These are phyloP conservation scores for Lanzia echinophila DNA, from an alignment of 2,329 filamentous ascomycete genomes.

Conservation along the genomic window DNA sequence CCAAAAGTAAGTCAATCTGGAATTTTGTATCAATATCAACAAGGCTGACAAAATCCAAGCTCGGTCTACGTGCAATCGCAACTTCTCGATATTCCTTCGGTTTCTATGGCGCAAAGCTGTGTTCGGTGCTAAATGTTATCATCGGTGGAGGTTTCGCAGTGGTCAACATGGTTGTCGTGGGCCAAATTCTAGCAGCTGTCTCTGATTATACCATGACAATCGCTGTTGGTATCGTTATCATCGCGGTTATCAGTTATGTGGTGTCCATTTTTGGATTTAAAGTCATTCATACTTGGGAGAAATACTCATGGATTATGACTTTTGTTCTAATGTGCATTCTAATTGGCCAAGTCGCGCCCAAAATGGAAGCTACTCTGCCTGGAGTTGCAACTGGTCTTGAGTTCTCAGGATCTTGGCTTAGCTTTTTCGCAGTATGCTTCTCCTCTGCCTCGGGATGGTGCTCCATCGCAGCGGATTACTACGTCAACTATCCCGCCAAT, in stretches of 20 bases:
- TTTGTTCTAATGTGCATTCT: slow-evolving; percentile 42
- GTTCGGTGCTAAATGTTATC: slow-evolving; percentile 40
- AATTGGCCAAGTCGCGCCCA: slow-evolving; percentile 39
- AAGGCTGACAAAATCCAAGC: slow-evolving; percentile 13
- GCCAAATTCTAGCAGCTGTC: slow-evolving; percentile 30
- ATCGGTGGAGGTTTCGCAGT: slow-evolving; percentile 36
- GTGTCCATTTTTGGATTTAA: slow-evolving; percentile 32
- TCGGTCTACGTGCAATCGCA: slow-evolving; percentile 37
- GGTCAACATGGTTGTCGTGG: slow-evolving; percentile 41
- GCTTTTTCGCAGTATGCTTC: slow-evolving; percentile 26
- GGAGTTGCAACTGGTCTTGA: slow-evolving; percentile 29
- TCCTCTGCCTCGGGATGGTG: slow-evolving; percentile 28
- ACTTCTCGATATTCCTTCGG: slow-evolving; percentile 42
- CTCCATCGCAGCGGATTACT: slow-evolving; percentile 29
- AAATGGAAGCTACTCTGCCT: slow-evolving; percentile 35
- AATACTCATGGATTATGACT: slow-evolving; percentile 42
- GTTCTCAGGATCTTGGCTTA: slow-evolving; percentile 29
- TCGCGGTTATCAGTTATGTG: slow-evolving; percentile 24
- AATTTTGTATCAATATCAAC: background rate
- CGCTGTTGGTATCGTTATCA: slow-evolving; percentile 31
- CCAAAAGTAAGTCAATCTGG: slow-evolving; percentile 29
- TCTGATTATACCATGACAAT: slow-evolving; percentile 36
- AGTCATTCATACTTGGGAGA: slow-evolving; percentile 41
- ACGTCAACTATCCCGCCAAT: slow-evolving; percentile 29
- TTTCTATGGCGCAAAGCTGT: slow-evolving; percentile 43